Evolutionary conservation across 1,284 basidiomycete genomes (phyloP), one percentile per base, ranked within the genome.

Genomic region (Rhodotorula sp.): DNA sequence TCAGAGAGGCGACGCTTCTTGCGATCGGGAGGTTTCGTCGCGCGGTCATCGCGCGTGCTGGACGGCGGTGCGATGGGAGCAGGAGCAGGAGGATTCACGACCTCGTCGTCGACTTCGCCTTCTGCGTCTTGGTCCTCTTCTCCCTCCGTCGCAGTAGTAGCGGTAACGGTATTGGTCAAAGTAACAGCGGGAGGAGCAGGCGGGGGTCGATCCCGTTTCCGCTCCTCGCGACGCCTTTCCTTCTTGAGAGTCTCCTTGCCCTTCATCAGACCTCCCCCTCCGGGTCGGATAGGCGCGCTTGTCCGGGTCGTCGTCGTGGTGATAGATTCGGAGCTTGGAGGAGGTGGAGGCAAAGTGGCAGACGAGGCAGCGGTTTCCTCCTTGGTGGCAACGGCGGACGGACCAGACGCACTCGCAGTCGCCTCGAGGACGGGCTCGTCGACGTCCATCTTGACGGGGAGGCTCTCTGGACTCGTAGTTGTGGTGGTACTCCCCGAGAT

Each of bases 231-330:
- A 33, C 46, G 49, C 56, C 64, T 64, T 42, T 70, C 68, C 63
- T 75, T 73, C 63, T 74, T 75, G 48, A 69, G 59, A 37, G 59
- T 59, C 20, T 69, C 67, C 51, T 74, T 76, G 12, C 72, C 71
- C 49, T 71, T 70, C 51, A 74, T 42, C 22, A 74, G 14, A 6
- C 72, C 72, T 0, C 72, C 72, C 20, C 71, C 63, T 4, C 68
- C 72, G 0, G 66, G 66, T 18, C 66, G 30, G 0, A 53, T 48
- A 6, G 44, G 37, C 37, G 37, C 37, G 37, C 8, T 42, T 10
- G 37, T 42, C 37, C 37, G 37, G 10, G 37, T 12, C 37, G 37
- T 42, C 37, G 37, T 42, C 10, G 37, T 42, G 37, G 37, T 42
- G 37, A 12, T 42, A 12, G 8, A 12, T 42, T 10, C 37, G 14